Evolutionary conservation across 768 basidiomycete genomes (phyloP).

Genomic region (Collybia sordida): DNA sequence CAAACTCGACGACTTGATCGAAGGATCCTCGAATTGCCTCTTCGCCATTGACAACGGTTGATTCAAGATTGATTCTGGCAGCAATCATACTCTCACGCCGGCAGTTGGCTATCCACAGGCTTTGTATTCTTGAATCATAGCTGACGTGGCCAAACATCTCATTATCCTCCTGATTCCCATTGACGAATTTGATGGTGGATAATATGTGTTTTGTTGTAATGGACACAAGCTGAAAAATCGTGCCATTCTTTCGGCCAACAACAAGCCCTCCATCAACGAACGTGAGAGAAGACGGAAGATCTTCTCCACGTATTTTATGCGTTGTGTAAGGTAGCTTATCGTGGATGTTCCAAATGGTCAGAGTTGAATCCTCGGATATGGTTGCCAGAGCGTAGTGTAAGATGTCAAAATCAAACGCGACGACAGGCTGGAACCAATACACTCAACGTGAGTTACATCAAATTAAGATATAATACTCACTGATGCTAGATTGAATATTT

Average conservation of each 20-base stretch:
- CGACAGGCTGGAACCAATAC: slow-evolving; percentile 53
- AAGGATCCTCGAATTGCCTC: slow-evolving; percentile 66
- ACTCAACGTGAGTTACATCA: slow-evolving; percentile 2
- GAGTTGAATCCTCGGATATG: slow-evolving; percentile 78
- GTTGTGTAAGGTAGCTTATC: slow-evolving; percentile 76
- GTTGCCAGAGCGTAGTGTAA: slow-evolving; percentile 75
- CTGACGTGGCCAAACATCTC: slow-evolving; percentile 90
- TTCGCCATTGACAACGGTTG: slow-evolving; percentile 56
- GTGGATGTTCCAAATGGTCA: slow-evolving; percentile 81
- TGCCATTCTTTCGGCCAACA: slow-evolving; percentile 81
- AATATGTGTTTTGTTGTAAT: slow-evolving; percentile 69
- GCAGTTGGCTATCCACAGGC: slow-evolving; percentile 85
- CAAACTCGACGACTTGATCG: slow-evolving; percentile 83
- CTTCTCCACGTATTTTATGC: slow-evolving; percentile 77
- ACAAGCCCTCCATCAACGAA: slow-evolving; percentile 87
- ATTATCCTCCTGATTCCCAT: slow-evolving; percentile 64
- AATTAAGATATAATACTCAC: slow-evolving; percentile 39
- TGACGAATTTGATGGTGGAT: slow-evolving; percentile 79
- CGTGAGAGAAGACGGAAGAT: slow-evolving; percentile 77
- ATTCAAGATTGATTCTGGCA: slow-evolving; percentile 70
- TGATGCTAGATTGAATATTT: slow-evolving; percentile 67
- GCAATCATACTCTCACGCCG: slow-evolving; percentile 84
- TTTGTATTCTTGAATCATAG: slow-evolving; percentile 84
- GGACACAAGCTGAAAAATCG: slow-evolving; percentile 81
- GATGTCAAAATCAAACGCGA: slow-evolving; percentile 85